A percentile compares a stretch with the other conserved stretches of the same genome.
phyloP scores from a whole-genome alignment of 768 basidiomycete species.

The Leucocoprinus leucothites region DNA sequence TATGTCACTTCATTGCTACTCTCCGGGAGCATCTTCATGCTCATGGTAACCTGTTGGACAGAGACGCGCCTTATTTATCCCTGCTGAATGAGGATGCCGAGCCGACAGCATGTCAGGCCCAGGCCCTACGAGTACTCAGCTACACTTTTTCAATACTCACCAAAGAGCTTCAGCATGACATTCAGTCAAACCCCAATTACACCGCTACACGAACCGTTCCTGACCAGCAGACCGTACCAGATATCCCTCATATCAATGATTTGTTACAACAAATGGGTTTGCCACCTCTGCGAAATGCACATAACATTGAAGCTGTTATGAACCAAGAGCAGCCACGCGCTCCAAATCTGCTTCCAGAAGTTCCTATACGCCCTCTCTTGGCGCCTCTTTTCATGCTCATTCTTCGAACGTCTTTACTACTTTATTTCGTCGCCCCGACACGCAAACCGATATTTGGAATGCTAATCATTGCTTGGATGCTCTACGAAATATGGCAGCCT shows the following conservation, averaged over 20 bases:
- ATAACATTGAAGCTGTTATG: conserved; percentile 27
- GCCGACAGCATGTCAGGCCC: conserved; percentile 59
- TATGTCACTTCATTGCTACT: conserved; percentile 23
- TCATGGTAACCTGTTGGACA: conserved; percentile 19
- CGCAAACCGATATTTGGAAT: conserved; percentile 69
- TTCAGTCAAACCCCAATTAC: conserved; percentile 11
- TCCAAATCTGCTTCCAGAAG: conserved; percentile 45
- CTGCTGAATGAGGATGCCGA: conserved; percentile 39
- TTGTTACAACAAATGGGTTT: conserved; percentile 66
- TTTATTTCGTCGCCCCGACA: conserved; percentile 77
- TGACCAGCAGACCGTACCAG: conserved; percentile 27
- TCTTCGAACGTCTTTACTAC: conserved; percentile 61
- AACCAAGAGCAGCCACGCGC: conserved; percentile 27
- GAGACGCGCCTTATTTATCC: conserved; percentile 52
- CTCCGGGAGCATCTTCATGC: conserved; percentile 8
- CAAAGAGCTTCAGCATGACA: conserved; percentile 22
- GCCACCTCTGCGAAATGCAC: conserved; percentile 41
- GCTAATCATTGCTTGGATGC: conserved; percentile 63
- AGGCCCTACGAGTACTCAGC: conserved; percentile 63
- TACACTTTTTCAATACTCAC: conserved; percentile 51
- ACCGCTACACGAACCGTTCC: conserved; percentile 19
- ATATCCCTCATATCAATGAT: conserved; percentile 53
- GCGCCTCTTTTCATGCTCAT: conserved; percentile 66
- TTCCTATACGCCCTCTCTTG: conserved; percentile 65
- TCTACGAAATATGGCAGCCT: conserved; percentile 75